Percentiles rank a stretch among this genome's conserved stretches.
Conservation (phyloP, 192 early-diverging fungal genomes). For the Entomortierella parvispora region DNA sequence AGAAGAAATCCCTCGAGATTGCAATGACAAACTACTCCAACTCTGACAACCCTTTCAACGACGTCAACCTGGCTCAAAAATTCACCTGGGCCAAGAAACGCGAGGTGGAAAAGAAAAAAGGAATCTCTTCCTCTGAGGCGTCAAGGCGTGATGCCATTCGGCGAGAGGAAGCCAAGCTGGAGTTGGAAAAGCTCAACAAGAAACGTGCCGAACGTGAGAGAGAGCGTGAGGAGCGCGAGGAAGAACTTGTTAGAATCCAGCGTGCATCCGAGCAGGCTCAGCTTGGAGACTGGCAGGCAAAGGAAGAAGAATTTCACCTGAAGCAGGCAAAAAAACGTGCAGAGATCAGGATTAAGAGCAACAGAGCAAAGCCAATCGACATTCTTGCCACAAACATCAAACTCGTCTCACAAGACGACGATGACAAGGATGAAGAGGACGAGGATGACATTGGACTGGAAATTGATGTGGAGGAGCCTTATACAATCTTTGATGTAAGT, state of each 20-base stretch:
- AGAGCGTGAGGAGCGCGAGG: constrained; percentile 82
- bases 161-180: constrained; percentile 71
- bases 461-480: constrained; percentile 91
- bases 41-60: constrained; percentile 83
- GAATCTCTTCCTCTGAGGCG: constrained; percentile 67
- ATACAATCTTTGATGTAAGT: constrained; percentile 74
- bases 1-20: constrained; percentile 32
- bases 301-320: constrained; percentile 94
- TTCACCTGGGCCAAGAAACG: constrained; percentile 97
- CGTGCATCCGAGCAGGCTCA: constrained; percentile 87
- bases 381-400: constrained; percentile 90
- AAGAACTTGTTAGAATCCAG: constrained; percentile 77
- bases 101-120: constrained; percentile 79
- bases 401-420: constrained; percentile 75
- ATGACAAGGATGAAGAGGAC: constrained; percentile 76
- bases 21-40: constrained; percentile 71
- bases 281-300: constrained; percentile 95
- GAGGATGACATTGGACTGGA: constrained; percentile 70
- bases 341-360: constrained; percentile 90
- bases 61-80: constrained; percentile 81
- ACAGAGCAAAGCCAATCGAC: constrained; percentile 92
- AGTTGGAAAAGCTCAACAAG: constrained; percentile 86
- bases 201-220: constrained; percentile 84
- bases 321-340: constrained; percentile 91
- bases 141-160: constrained; percentile 63